Conservation (phyloP, 2,329 filamentous ascomycete genomes). For the Talaromyces pinophilus region DNA sequence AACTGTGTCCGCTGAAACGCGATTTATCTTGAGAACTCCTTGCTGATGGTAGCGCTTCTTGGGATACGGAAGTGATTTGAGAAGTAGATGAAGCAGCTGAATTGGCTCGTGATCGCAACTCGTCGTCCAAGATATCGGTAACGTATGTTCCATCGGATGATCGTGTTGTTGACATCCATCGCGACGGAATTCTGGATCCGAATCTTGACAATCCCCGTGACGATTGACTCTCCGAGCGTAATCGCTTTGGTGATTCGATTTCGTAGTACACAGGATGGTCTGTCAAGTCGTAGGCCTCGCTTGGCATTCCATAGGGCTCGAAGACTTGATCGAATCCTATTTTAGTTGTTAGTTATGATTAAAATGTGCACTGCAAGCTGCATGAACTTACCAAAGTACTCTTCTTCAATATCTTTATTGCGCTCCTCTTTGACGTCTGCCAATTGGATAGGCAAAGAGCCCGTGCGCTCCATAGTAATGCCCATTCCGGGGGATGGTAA, state of each 20-base stretch:
- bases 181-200: constrained; percentile 61
- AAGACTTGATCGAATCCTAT: constrained; percentile 19
- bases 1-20: constrained; percentile 51
- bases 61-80: constrained; percentile 34
- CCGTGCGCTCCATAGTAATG: constrained; percentile 50
- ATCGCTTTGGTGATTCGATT: constrained; percentile 45
- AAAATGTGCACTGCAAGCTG: constrained; percentile 28
- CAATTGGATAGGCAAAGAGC: constrained; percentile 64
- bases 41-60: constrained; percentile 56
- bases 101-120: constrained; percentile 44
- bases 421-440: constrained; percentile 85
- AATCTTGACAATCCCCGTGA: constrained; percentile 65
- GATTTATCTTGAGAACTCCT: constrained; percentile 62
- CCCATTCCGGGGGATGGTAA: constrained; percentile 59
- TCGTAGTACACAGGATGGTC: constrained; percentile 10
- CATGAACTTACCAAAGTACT: constrained; percentile 70
- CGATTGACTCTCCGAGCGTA: constrained; percentile 51
- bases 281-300: constrained; percentile 17
- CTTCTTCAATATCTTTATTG: constrained; percentile 54
- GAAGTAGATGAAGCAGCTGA: constrained; percentile 43
- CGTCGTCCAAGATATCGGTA: constrained; percentile 34
- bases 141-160: constrained; percentile 26
- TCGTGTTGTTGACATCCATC: constrained; percentile 40
- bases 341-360: neutral
- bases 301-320: constrained; percentile 16